phyloP scores from a whole-genome alignment of 129 eudicot genomes.

The Centrapalus pauciflorus region DNA sequence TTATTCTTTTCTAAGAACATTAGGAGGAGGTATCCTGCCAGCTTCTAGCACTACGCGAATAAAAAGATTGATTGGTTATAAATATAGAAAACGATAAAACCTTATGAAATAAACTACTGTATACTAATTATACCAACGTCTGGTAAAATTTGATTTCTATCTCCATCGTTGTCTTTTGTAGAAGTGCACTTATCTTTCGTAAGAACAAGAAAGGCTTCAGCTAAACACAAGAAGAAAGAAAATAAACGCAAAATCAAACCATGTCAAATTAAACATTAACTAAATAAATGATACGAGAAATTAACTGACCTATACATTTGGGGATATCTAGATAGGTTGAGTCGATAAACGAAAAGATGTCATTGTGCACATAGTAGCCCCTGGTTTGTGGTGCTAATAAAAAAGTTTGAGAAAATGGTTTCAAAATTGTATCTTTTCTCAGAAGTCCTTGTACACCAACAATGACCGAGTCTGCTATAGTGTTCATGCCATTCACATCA shows the following conservation, averaged over 20 bases:
- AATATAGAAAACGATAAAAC: not conserved
- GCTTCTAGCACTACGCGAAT: not conserved
- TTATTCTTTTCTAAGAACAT: not conserved
- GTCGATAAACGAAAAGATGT: slow-evolving; percentile 3
- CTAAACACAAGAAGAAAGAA: not conserved
- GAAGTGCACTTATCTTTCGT: slow-evolving; percentile 1
- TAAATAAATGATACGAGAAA: not conserved
- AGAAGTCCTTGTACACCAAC: slow-evolving; percentile 16
- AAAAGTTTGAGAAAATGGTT: slow-evolving; percentile 22
- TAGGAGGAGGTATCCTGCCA: not conserved
- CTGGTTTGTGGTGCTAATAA: slow-evolving; percentile 25
- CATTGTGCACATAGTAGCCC: slow-evolving; percentile 29
- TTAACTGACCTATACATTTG: not conserved
- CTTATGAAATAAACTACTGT: not conserved
- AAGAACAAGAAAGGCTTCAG: not conserved
- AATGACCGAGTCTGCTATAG: slow-evolving; percentile 3
- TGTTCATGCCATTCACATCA: slow-evolving; percentile 11
- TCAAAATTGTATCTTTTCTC: slow-evolving; percentile 5
- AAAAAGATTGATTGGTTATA: not conserved
- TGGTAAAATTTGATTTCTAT: not conserved
- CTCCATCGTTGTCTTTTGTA: not conserved
- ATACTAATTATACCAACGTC: not conserved
- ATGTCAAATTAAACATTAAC: not conserved
- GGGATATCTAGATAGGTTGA: not conserved
- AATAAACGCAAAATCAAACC: not conserved